Percentiles rank a stretch among this genome's conserved stretches.
These are phyloP conservation scores for Saccharum hybrid DNA, from an alignment of 202 grass and related monocot genomes.

Conservation along the genomic window DNA sequence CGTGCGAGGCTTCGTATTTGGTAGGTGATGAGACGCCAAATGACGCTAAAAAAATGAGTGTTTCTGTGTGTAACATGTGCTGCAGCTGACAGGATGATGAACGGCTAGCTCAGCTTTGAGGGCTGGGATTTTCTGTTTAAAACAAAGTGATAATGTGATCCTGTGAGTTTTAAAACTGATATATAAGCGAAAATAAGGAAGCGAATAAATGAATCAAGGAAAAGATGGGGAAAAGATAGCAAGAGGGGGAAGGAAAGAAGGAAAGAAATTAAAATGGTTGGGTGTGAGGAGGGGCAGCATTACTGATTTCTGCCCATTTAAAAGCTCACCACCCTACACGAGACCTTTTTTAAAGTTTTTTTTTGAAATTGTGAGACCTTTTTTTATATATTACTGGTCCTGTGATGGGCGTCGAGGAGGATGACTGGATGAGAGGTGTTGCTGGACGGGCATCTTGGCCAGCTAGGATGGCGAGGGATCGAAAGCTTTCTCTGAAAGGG, in stretches of 20 bases:
- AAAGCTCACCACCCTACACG: constrained; percentile 45
- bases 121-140: not conserved
- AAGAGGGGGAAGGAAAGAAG: not conserved
- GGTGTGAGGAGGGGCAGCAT: constrained; percentile 27
- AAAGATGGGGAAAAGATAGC: not conserved
- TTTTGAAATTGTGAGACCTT: constrained; percentile 19
- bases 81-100: not conserved
- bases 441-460: constrained; percentile 81
- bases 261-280: constrained; percentile 27
- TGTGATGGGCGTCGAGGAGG: constrained; percentile 1
- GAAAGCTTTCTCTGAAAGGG: constrained; percentile 87
- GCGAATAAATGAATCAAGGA: constrained; percentile 46
- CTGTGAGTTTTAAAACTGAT: not conserved
- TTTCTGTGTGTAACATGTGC: constrained; percentile 12
- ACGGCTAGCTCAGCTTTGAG: not conserved
- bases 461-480: constrained; percentile 81
- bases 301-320: constrained; percentile 43
- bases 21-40: not conserved
- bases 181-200: constrained; percentile 31
- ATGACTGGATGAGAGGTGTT: constrained; percentile 16
- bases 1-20: not conserved
- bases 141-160: not conserved
- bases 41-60: not conserved
- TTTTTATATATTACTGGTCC: not conserved
- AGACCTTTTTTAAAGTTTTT: constrained; percentile 32